Base-by-base conservation (phyloP, 768 basidiomycete species). In the Lactifluus rugatus region DNA sequence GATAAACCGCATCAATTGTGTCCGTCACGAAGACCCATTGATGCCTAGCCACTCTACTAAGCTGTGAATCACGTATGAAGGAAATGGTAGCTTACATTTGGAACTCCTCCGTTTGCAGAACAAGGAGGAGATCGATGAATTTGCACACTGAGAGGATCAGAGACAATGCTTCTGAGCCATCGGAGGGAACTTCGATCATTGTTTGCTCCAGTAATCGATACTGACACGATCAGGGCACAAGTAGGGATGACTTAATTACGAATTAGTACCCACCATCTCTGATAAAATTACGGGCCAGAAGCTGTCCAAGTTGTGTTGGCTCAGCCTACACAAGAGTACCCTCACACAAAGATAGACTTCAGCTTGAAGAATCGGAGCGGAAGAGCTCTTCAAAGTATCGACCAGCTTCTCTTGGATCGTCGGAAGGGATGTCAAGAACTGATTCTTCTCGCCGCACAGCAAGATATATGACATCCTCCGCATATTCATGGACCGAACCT, bases 1-100 rank as follows among this genome's bases (percentile, higher is more conserved):
- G 85, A 71, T 92, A 93, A 34, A 93, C 80, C 0, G 95, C 93
- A 66, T 98, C 96, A 6, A 94, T 90, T 0, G 95, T 98, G 70
- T 99, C 95, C 2, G 93, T 96, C 44, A 97, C 83, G 70, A 98
- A 99, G 66, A 96, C 89, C 95, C 96, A 99, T 75, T 99, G 93
- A 70, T 98, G 89, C 68, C 87, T 90, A 63, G 19, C 52, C 25
- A n/a, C 32, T 25, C 31, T 13, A 23, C 41, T 61, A 11, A 62
- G 64, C 4, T 3, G 31, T 26, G 28, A 28, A 19, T n/a, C 14
- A 31, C 17, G 21, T 2, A 28, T 13, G 52, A 48, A 41, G 49
- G n/a, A 31, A 54, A 47, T 39, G 11, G 17, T 21, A 13, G 51
- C 68, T 37, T 67, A 96, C 95, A 97, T 89, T 72, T 98, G 96